Percentiles rank a stretch among this genome's conserved stretches.
These are phyloP conservation scores for Coniferiporia weirii DNA, from an alignment of 1,284 basidiomycete species.

Conservation along the genomic window DNA sequence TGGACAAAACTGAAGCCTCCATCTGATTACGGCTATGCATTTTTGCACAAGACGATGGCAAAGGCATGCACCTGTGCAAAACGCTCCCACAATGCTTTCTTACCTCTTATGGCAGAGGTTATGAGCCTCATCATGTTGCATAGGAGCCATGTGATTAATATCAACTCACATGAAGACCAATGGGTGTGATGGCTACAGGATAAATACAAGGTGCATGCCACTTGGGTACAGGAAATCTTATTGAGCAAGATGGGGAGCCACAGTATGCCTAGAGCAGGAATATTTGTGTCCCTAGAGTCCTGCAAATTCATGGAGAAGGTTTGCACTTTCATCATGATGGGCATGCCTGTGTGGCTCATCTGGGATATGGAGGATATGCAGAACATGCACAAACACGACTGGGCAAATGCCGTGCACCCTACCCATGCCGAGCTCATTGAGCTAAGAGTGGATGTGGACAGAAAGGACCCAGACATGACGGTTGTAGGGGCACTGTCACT, in stretches of 20 bases:
- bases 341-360: background rate
- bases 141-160: background rate
- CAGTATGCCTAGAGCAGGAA: background rate
- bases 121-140: background rate
- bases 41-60: too few species aligned
- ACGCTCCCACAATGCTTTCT: background rate
- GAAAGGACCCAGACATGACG: too few species aligned
- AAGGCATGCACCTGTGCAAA: background rate
- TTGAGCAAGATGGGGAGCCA: background rate
- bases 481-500: too few species aligned
- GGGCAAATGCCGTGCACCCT: background rate
- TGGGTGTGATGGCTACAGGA: background rate
- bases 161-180: too few species aligned
- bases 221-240: background rate
- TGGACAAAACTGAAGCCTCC: too few species aligned
- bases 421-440: background rate
- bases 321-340: background rate
- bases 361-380: background rate
- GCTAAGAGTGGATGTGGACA: too few species aligned
- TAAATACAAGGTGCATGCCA: background rate
- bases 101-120: background rate
- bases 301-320: background rate
- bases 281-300: background rate
- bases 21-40: too few species aligned
- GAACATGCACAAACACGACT: background rate